phyloP scores from a whole-genome alignment of 2,329 filamentous ascomycete genomes.

The Torrubiella hemipterigena region DNA sequence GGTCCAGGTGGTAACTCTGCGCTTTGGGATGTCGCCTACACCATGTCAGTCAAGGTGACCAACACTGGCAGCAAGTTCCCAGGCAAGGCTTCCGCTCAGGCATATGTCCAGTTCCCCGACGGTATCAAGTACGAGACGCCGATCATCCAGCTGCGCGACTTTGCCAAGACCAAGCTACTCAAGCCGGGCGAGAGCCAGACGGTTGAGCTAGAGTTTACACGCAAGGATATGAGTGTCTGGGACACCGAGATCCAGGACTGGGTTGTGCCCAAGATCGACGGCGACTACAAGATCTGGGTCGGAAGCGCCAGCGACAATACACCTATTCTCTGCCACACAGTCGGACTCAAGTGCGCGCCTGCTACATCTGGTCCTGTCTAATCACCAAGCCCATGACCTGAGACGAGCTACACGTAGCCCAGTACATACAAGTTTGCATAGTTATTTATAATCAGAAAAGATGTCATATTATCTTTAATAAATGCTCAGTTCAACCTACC shows the following conservation, averaged over 20 bases:
- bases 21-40: slow-evolving; percentile 41
- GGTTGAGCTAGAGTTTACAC: slow-evolving; percentile 47
- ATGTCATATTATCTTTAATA: no score
- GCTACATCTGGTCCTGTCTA: slow-evolving; percentile 7
- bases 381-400: neutral
- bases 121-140: slow-evolving; percentile 46
- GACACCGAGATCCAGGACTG: slow-evolving; percentile 57
- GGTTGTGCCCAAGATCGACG: slow-evolving; percentile 32
- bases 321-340: slow-evolving; percentile 16
- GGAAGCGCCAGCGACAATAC: slow-evolving; percentile 24
- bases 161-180: slow-evolving; percentile 52
- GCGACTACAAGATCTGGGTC: slow-evolving; percentile 25
- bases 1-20: slow-evolving; percentile 57
- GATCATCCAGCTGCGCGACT: slow-evolving; percentile 55
- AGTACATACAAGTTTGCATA: slow-evolving; percentile 15
- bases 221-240: slow-evolving; percentile 65
- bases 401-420: neutral
- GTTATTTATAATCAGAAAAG: slow-evolving; percentile 15
- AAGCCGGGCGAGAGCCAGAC: slow-evolving; percentile 37
- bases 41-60: slow-evolving; percentile 30
- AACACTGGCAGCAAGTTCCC: slow-evolving; percentile 35
- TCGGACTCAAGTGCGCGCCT: slow-evolving; percentile 16
- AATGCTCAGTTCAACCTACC: no score
- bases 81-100: slow-evolving; percentile 34
- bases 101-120: slow-evolving; percentile 31